Evolutionary conservation across 768 basidiomycete genomes (phyloP).

Genomic region (Tylopilus subfusipes): DNA sequence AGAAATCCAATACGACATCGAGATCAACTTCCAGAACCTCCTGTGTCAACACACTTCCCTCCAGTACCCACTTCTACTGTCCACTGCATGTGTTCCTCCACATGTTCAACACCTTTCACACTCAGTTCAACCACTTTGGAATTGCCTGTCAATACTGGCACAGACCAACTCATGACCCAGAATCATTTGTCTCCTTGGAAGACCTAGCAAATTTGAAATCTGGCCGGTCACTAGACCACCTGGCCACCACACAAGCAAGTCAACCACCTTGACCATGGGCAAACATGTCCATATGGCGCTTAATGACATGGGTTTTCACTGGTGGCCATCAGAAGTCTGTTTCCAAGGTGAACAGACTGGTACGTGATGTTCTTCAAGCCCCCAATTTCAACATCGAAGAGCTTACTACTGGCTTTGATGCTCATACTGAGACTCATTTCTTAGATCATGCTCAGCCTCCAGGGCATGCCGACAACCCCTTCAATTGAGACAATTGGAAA

Average conservation of each 20-base stretch:
- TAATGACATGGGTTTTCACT: constrained; percentile 10
- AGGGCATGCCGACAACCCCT: background rate
- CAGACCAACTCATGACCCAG: constrained; percentile 3
- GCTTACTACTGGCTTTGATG: background rate
- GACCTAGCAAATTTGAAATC: background rate
- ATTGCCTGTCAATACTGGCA: background rate
- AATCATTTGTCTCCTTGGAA: background rate
- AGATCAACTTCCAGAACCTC: background rate
- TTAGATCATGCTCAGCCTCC: background rate
- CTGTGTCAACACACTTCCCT: background rate
- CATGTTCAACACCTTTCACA: background rate
- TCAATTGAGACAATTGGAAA: background rate
- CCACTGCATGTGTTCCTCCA: background rate
- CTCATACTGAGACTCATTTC: background rate
- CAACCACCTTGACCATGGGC: constrained; percentile 12
- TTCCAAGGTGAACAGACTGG: background rate
- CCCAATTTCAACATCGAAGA: constrained; percentile 3
- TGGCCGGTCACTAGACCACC: no score
- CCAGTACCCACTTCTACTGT: background rate
- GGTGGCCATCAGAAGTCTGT: constrained; percentile 2
- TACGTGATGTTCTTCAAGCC: constrained; percentile 1
- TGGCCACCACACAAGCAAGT: background rate
- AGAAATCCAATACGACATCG: background rate
- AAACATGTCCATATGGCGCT: constrained; percentile 10
- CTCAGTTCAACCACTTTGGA: background rate